These are phyloP conservation scores for Plasmodium reichenowi DNA, from an alignment of 169 alveolate species.

Conservation along the genomic window DNA sequence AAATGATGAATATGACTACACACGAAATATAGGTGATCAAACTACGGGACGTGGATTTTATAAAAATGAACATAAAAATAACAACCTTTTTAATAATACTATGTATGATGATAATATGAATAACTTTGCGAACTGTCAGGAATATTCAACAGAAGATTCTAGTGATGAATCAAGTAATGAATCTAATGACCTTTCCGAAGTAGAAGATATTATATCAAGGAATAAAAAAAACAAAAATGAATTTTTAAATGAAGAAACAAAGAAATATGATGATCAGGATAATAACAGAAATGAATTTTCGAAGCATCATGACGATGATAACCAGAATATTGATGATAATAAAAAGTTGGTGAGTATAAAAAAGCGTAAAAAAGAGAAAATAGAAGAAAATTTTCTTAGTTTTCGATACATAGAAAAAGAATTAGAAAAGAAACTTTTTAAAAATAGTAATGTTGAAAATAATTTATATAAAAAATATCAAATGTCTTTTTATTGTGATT, in stretches of 20 bases:
- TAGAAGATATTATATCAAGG: no score
- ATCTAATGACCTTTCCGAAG: no score
- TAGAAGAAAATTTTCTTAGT: constrained; percentile 1
- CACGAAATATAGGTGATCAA: neutral
- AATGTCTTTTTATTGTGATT: constrained; percentile 50
- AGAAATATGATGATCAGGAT: neutral
- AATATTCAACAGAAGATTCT: neutral
- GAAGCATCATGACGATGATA: no score
- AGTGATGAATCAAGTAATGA: neutral
- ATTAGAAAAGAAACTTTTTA: constrained; percentile 32
- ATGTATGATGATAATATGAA: no score
- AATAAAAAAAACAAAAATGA: neutral
- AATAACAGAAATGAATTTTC: no score
- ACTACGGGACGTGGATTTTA: neutral
- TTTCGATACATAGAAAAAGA: constrained; percentile 26
- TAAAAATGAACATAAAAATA: neutral
- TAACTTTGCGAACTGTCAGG: no score
- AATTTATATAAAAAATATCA: constrained; percentile 45
- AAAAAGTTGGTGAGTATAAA: neutral
- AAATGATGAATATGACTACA: constrained; percentile 13
- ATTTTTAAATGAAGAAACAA: neutral
- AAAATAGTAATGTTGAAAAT: constrained; percentile 35
- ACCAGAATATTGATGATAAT: neutral
- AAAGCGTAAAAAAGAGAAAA: neutral
- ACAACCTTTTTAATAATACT: neutral